These are phyloP conservation scores for Fereydounia khargensis DNA, from an alignment of 1,284 basidiomycete genomes.

Conservation along the genomic window DNA sequence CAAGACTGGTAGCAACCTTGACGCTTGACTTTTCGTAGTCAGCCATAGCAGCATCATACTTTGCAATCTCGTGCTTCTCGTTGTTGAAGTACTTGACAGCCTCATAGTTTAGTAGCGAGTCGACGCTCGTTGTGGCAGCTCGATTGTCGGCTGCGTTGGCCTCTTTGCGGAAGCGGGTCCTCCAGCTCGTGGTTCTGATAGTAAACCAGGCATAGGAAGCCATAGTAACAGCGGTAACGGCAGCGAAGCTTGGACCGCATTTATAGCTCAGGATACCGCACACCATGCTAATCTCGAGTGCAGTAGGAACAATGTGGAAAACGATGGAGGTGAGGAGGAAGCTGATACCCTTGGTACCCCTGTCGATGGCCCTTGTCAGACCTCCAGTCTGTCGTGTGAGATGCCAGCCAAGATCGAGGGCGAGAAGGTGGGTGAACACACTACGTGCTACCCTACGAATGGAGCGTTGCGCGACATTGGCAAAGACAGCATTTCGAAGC, in stretches of 20 bases:
- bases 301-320: slow-evolving; percentile 93
- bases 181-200: slow-evolving; percentile 91
- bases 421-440: slow-evolving; percentile 88
- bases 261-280: slow-evolving; percentile 96
- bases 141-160: slow-evolving; percentile 96
- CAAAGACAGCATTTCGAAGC: slow-evolving; percentile 91
- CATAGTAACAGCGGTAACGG: slow-evolving; percentile 81
- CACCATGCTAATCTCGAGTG: slow-evolving; percentile 91
- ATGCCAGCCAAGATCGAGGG: slow-evolving; percentile 89
- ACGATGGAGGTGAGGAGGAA: slow-evolving; percentile 90
- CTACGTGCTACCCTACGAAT: slow-evolving; percentile 88
- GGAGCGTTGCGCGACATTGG: slow-evolving; percentile 89
- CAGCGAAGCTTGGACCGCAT: slow-evolving; percentile 94
- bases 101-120: slow-evolving; percentile 95
- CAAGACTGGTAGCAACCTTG: slow-evolving; percentile 91
- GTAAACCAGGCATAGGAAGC: slow-evolving; percentile 96
- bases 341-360: slow-evolving; percentile 95
- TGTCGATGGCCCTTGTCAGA: slow-evolving; percentile 89
- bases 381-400: slow-evolving; percentile 91
- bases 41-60: slow-evolving; percentile 85
- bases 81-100: slow-evolving; percentile 99
- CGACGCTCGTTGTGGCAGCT: slow-evolving; percentile 88
- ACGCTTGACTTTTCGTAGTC: slow-evolving; percentile 87
- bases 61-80: slow-evolving; percentile 81
- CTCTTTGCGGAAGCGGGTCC: slow-evolving; percentile 87